Evolutionary conservation across 345 rosid genomes (phyloP).

Genomic region (Brassica incana): DNA sequence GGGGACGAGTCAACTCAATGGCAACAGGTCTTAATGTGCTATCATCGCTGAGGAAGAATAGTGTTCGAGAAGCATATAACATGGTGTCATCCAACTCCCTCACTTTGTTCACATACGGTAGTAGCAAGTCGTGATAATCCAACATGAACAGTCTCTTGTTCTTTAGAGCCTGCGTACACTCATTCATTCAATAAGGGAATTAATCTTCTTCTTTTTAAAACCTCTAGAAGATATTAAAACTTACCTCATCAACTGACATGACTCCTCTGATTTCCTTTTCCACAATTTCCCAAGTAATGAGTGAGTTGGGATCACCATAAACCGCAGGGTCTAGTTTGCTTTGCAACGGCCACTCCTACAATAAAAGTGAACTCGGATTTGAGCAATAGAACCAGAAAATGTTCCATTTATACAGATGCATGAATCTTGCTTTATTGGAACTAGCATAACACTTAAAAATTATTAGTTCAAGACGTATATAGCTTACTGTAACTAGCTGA

Average conservation of each 20-base stretch:
- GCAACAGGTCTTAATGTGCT: conserved; percentile 59
- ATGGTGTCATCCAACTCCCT: conserved; percentile 50
- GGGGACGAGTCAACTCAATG: conserved; percentile 69
- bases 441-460: not conserved
- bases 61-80: conserved; percentile 66
- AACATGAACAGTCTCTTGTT: conserved; percentile 32
- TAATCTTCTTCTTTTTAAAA: not conserved
- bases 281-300: conserved; percentile 58
- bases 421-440: not conserved
- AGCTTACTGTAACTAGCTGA: conserved; percentile 58
- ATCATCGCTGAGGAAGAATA: conserved; percentile 56
- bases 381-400: not conserved
- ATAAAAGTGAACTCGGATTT: not conserved
- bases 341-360: conserved; percentile 82
- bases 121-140: conserved; percentile 39
- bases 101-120: conserved; percentile 69
- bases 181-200: not conserved
- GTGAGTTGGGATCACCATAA: conserved; percentile 67
- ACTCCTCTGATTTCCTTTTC: conserved; percentile 57
- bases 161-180: conserved; percentile 25
- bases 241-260: conserved; percentile 57
- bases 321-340: conserved; percentile 66
- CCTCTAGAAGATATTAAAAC: not conserved
- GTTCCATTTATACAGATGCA: not conserved
- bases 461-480: not conserved